phyloP scores from a whole-genome alignment of 441 rosid species.

The Sinapis alba region DNA sequence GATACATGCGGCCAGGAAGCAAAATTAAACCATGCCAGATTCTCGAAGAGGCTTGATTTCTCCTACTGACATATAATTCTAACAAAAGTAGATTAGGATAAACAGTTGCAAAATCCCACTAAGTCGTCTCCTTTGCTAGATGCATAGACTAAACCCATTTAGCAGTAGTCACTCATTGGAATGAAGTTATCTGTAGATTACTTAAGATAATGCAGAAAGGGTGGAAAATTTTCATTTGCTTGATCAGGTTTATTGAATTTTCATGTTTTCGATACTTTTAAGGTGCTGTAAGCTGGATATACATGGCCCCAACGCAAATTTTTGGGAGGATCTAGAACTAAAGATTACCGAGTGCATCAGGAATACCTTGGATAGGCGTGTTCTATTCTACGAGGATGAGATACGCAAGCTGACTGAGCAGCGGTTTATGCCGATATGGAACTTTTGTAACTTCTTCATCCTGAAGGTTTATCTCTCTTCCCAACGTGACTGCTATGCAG shows the following conservation, averaged over 20 bases:
- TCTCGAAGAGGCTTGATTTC: constrained; percentile 3
- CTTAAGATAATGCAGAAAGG: neutral
- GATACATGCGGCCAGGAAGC: neutral
- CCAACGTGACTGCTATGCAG: constrained; percentile 22
- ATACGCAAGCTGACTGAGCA: constrained; percentile 97
- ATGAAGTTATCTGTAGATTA: constrained; percentile 6
- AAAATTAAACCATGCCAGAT: constrained; percentile 3
- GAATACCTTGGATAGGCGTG: constrained; percentile 90
- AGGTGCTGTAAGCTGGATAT: constrained; percentile 97
- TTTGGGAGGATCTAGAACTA: constrained; percentile 94
- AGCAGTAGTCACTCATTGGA: constrained; percentile 16
- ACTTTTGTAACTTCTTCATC: constrained; percentile 96
- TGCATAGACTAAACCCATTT: constrained; percentile 20
- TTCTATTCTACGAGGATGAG: constrained; percentile 96
- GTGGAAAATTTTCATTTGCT: neutral
- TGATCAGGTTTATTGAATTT: neutral
- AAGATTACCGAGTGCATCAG: constrained; percentile 83
- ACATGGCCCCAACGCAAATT: constrained; percentile 77
- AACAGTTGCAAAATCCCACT: neutral
- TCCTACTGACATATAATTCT: constrained; percentile 7
- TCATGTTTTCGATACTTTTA: constrained; percentile 13
- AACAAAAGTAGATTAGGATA: neutral
- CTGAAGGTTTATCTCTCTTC: constrained; percentile 75
- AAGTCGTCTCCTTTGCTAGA: neutral
- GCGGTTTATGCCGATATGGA: constrained; percentile 95